Conservation (phyloP, 495 filamentous ascomycete genomes). For the Penicillium coffeae region DNA sequence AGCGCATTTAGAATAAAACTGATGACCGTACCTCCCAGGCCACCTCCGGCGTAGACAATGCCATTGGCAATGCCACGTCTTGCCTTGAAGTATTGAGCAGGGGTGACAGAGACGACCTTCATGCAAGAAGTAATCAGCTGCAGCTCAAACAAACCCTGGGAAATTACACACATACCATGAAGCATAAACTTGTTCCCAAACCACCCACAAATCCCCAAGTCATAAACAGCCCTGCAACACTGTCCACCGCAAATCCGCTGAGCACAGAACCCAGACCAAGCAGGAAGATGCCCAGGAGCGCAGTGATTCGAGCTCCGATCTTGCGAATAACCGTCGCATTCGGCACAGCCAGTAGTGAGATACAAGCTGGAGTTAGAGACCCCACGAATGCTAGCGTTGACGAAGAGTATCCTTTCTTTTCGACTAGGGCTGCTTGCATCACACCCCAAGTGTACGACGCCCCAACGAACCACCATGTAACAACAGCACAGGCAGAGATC, state of each 20-base stretch:
- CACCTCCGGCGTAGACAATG: slow-evolving; percentile 51
- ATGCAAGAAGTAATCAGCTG: no score
- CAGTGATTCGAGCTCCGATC: slow-evolving; percentile 43
- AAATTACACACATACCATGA: slow-evolving; percentile 25
- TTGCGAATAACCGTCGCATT: slow-evolving; percentile 47
- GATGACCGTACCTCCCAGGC: slow-evolving; percentile 49
- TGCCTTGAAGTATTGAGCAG: slow-evolving; percentile 53
- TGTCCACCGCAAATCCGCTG: slow-evolving; percentile 45
- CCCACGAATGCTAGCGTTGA: slow-evolving; percentile 56
- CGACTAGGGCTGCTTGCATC: slow-evolving; percentile 51
- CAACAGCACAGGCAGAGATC: slow-evolving; percentile 44
- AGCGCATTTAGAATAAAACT: slow-evolving; percentile 47
- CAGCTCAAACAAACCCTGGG: no score
- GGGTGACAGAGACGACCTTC: slow-evolving; percentile 45
- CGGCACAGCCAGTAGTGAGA: slow-evolving; percentile 45
- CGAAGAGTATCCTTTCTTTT: slow-evolving; percentile 40
- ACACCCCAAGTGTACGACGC: slow-evolving; percentile 55
- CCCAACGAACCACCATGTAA: slow-evolving; percentile 55
- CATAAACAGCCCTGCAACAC: slow-evolving; percentile 52
- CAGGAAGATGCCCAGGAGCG: slow-evolving; percentile 42
- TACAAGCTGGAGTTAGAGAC: slow-evolving; percentile 44
- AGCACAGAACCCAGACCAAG: slow-evolving; percentile 47
- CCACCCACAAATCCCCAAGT: slow-evolving; percentile 54
- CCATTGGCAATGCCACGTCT: slow-evolving; percentile 56
- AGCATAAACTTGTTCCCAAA: slow-evolving; percentile 37